Conservation (phyloP, 345 rosid genomes). For the Nasturtium officinale region DNA sequence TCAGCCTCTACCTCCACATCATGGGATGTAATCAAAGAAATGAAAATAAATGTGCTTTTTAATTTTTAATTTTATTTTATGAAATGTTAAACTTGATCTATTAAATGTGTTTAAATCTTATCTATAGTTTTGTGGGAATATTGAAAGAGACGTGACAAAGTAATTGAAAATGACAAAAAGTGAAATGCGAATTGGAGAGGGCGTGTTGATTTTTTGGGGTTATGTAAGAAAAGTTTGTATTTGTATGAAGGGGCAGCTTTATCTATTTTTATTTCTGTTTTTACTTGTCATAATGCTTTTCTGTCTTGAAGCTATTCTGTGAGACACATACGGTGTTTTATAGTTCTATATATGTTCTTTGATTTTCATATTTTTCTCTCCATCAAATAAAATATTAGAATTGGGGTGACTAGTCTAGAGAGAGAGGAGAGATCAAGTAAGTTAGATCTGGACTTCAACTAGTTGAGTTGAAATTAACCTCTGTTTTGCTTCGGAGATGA, state of each 20-base stretch:
- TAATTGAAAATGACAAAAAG: conserved; percentile 40
- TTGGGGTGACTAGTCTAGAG: conserved; percentile 2
- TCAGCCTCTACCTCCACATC: conserved; percentile 33
- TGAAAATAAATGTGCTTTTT: not conserved
- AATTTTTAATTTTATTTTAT: not conserved
- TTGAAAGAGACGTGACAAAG: conserved; percentile 36
- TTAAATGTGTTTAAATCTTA: not conserved
- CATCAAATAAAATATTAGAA: not conserved
- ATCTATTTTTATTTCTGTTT: conserved; percentile 28
- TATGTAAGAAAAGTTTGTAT: conserved; percentile 28
- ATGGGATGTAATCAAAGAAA: conserved; percentile 18
- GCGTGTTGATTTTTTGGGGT: conserved; percentile 29
- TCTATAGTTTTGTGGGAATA: conserved; percentile 22
- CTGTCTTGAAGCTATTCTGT: conserved; percentile 35
- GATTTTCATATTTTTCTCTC: not conserved
- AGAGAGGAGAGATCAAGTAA: conserved; percentile 8
- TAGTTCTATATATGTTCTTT: not conserved
- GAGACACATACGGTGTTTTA: conserved; percentile 15
- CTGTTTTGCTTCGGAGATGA: not conserved
- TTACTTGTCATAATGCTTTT: not conserved
- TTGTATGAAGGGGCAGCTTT: conserved; percentile 37
- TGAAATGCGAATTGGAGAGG: conserved; percentile 26
- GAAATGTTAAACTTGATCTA: conserved; percentile 2
- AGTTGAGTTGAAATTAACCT: conserved; percentile 18
- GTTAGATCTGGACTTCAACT: conserved; percentile 1